phyloP scores from a whole-genome alignment of 2,329 filamentous ascomycete genomes.

The Sclerotinia trifoliorum region DNA sequence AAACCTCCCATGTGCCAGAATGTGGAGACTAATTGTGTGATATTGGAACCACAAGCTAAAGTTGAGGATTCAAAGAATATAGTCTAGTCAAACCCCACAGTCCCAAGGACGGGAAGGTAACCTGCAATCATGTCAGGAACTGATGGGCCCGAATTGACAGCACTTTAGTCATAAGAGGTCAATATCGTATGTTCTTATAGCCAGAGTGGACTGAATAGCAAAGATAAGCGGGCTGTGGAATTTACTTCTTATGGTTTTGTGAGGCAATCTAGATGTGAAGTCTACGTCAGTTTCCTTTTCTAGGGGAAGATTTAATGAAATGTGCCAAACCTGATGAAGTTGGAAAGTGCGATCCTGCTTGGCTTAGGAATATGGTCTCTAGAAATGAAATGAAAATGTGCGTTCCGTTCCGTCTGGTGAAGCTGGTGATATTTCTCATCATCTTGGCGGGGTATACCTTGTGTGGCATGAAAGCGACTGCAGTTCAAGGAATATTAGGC shows the following conservation, averaged over 20 bases:
- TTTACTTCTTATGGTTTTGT: background rate
- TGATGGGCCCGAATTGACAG: no score
- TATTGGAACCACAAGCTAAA: background rate
- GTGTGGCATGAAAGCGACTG: background rate
- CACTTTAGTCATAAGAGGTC: no score
- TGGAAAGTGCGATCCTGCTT: background rate
- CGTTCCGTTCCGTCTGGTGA: background rate
- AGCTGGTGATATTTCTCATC: background rate
- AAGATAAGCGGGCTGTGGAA: background rate
- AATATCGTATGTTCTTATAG: background rate
- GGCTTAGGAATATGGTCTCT: background rate
- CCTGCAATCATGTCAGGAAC: background rate
- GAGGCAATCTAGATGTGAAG: background rate
- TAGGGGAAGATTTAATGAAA: background rate
- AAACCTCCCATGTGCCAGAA: background rate
- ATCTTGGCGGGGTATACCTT: background rate
- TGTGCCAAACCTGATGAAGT: no score
- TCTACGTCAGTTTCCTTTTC: no score
- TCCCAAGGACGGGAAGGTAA: background rate
- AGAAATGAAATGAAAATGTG: background rate
- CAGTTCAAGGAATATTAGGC: background rate
- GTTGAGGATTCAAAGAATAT: no score
- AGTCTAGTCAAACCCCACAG: background rate
- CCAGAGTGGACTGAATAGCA: no score
- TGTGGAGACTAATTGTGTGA: background rate